Evolutionary conservation across 2,329 filamentous ascomycete genomes (phyloP).

Genomic region (Fusarium subglutinans): DNA sequence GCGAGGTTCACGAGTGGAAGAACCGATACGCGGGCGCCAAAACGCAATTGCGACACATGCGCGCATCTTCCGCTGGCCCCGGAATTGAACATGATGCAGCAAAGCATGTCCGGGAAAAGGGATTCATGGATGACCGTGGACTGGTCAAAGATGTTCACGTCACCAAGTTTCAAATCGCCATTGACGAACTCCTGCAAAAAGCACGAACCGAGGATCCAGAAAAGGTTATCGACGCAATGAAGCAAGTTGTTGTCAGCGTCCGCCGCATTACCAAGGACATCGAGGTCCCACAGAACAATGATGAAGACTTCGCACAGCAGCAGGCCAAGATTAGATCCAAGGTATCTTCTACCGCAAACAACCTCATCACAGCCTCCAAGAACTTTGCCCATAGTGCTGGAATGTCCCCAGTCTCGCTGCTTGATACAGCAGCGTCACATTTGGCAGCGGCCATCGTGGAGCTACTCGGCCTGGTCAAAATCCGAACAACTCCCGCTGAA

Average conservation of each 20-base stretch:
- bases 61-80: conserved; percentile 81
- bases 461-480: conserved; percentile 83
- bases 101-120: conserved; percentile 71
- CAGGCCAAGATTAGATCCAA: conserved; percentile 78
- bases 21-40: conserved; percentile 88
- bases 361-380: conserved; percentile 92
- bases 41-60: conserved; percentile 83
- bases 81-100: conserved; percentile 75
- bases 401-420: conserved; percentile 88
- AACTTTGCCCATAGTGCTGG: conserved; percentile 87
- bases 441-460: conserved; percentile 87
- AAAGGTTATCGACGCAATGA: conserved; percentile 85
- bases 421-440: conserved; percentile 94
- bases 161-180: conserved; percentile 92
- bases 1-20: conserved; percentile 90
- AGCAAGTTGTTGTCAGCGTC: conserved; percentile 82
- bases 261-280: conserved; percentile 87
- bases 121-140: conserved; percentile 76
- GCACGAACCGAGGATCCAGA: conserved; percentile 79
- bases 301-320: conserved; percentile 64
- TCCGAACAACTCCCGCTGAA: conserved; percentile 76
- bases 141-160: conserved; percentile 91
- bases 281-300: conserved; percentile 63
- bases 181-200: conserved; percentile 86
- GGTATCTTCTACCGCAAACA: conserved; percentile 94